A percentile compares a stretch with the other conserved stretches of the same genome.
These are phyloP conservation scores for Diaporthe humulicola DNA, from an alignment of 2,329 filamentous ascomycete genomes.

Conservation along the genomic window DNA sequence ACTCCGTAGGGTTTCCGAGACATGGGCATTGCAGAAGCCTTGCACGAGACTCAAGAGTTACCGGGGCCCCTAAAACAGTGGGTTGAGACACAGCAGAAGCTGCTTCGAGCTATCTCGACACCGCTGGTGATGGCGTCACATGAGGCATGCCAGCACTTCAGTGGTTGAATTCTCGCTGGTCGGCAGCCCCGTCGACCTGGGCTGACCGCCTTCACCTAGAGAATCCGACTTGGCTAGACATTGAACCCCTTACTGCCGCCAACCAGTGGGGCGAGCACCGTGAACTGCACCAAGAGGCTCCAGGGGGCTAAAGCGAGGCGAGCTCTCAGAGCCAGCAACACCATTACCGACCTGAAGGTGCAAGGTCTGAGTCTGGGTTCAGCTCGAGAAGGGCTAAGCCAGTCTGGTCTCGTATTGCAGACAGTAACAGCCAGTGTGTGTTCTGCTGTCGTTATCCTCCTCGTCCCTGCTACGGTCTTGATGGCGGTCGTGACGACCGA, in stretches of 20 bases:
- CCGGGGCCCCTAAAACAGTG: neutral
- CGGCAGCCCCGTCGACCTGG: neutral
- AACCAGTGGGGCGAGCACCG: neutral
- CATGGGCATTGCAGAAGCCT: neutral
- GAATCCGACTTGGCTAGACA: neutral
- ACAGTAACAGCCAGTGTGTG: neutral
- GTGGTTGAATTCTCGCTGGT: neutral
- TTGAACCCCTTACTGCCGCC: neutral
- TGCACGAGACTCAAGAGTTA: neutral
- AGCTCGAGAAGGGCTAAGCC: neutral
- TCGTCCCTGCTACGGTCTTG: neutral
- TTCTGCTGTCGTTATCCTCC: neutral
- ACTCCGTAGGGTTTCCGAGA: slow-evolving; percentile 12
- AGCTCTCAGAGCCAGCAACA: neutral
- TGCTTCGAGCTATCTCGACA: slow-evolving; percentile 9
- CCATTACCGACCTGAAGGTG: neutral
- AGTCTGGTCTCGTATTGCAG: neutral
- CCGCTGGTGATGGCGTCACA: slow-evolving; percentile 2
- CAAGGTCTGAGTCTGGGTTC: neutral
- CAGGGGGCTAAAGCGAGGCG: neutral
- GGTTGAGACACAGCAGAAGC: slow-evolving; percentile 9
- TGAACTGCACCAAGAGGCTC: neutral
- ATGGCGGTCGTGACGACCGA: neutral
- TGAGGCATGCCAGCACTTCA: neutral
- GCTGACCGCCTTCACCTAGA: neutral